phyloP scores from a whole-genome alignment of 2,329 filamentous ascomycete species.

The Apiospora hydei region DNA sequence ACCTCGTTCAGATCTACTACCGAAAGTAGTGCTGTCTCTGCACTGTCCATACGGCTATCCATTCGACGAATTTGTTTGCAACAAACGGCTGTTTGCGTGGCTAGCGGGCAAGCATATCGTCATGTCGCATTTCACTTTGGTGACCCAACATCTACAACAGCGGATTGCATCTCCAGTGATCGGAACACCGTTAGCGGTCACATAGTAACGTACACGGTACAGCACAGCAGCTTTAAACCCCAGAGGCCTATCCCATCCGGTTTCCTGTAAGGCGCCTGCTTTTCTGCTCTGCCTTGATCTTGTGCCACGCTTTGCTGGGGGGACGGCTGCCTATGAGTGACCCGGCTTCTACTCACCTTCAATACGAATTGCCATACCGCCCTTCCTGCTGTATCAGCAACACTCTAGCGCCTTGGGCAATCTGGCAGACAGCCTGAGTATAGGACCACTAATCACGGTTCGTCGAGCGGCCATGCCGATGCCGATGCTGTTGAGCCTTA shows the following conservation, averaged over 20 bases:
- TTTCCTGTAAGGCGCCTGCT: conserved; percentile 24
- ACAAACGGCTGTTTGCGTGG: conserved; percentile 19
- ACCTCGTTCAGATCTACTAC: conserved; percentile 47
- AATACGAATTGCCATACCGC: conserved; percentile 15
- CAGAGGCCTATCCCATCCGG: background rate
- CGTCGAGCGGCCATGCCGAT: conserved; percentile 1
- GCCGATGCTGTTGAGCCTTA: background rate
- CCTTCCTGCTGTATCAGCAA: background rate
- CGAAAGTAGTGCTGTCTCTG: conserved; percentile 41
- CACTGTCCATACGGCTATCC: background rate
- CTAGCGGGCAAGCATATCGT: conserved; percentile 8
- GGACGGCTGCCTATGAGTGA: background rate
- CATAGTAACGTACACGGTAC: conserved; percentile 1
- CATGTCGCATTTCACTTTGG: background rate
- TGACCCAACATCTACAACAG: conserved; percentile 12
- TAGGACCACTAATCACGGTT: conserved; percentile 2
- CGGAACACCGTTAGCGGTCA: conserved; percentile 20
- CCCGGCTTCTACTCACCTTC: background rate
- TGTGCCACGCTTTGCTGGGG: background rate
- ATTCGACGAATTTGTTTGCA: conserved; percentile 1
- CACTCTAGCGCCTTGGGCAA: background rate
- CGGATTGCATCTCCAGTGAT: background rate
- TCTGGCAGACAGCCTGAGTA: background rate
- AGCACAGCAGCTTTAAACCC: background rate
- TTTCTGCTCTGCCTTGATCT: conserved; percentile 24